Evolutionary conservation across 2,329 filamentous ascomycete species (phyloP).

Genomic region (Penicillium corylophilum): DNA sequence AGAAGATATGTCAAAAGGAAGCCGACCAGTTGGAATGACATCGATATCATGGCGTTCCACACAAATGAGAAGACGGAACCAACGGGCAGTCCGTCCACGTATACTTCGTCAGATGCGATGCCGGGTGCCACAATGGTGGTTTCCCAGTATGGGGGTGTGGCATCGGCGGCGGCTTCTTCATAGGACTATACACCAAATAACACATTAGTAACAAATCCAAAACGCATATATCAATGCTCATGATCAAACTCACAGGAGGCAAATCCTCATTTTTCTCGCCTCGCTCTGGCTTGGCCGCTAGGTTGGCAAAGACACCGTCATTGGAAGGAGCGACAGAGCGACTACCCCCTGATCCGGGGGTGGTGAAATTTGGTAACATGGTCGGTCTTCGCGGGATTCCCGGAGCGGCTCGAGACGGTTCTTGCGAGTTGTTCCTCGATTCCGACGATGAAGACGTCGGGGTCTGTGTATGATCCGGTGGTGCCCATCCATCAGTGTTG

Average conservation of each 20-base stretch:
- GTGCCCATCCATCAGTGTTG: slow-evolving; percentile 41
- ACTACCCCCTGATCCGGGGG: slow-evolving; percentile 39
- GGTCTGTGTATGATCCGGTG: slow-evolving; percentile 31
- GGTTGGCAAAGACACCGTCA: slow-evolving; percentile 94
- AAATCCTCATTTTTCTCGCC: slow-evolving; percentile 82
- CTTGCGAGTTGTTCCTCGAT: slow-evolving; percentile 17
- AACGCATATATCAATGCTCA: neutral
- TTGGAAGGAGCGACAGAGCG: slow-evolving; percentile 71
- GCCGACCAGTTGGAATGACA: slow-evolving; percentile 94
- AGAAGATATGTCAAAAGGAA: slow-evolving; percentile 97
- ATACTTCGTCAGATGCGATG: slow-evolving; percentile 89
- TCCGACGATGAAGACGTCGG: slow-evolving; percentile 30
- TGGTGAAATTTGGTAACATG: slow-evolving; percentile 53
- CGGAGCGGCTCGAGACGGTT: slow-evolving; percentile 14
- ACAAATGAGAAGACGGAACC: slow-evolving; percentile 77
- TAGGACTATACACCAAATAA: slow-evolving; percentile 66
- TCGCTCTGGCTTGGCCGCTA: slow-evolving; percentile 84
- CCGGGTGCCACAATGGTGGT: slow-evolving; percentile 95
- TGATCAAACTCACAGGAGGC: slow-evolving; percentile 77
- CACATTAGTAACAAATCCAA: neutral
- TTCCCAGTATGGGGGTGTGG: slow-evolving; percentile 97
- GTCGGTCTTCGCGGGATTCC: slow-evolving; percentile 51
- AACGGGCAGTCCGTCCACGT: slow-evolving; percentile 92
- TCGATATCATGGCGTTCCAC: slow-evolving; percentile 87
- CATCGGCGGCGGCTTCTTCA: slow-evolving; percentile 95